phyloP scores from a whole-genome alignment of 2,329 filamentous ascomycete genomes.

The Nemania sp. region DNA sequence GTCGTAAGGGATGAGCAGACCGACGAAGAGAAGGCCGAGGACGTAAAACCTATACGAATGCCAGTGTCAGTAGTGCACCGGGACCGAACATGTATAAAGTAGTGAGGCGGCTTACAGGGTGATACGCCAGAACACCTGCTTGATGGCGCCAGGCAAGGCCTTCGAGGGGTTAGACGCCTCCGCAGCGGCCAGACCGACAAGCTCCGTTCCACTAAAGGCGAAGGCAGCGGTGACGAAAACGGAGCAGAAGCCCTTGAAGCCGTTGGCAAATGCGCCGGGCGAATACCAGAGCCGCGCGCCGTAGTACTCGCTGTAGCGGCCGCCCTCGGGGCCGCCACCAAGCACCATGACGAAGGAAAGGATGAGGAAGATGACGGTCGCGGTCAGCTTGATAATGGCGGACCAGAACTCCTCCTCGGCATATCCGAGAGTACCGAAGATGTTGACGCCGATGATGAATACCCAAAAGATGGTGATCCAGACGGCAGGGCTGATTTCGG shows the following conservation, averaged over 20 bases:
- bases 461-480: constrained; percentile 62
- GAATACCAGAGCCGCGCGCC: constrained; percentile 56
- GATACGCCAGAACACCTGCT: constrained; percentile 71
- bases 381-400: constrained; percentile 59
- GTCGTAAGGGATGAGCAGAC: constrained; percentile 52
- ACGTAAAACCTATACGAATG: constrained; percentile 51
- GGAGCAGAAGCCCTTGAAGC: constrained; percentile 74
- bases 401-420: constrained; percentile 66
- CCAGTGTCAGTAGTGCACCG: constrained; percentile 12
- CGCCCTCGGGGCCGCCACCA: constrained; percentile 61
- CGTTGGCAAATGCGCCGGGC: constrained; percentile 66
- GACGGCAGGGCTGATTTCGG: constrained; percentile 50
- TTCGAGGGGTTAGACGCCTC: constrained; percentile 73
- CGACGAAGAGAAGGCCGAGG: constrained; percentile 56
- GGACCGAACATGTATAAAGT: neutral
- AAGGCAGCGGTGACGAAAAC: constrained; percentile 77
- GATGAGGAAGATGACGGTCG: constrained; percentile 67
- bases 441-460: constrained; percentile 56
- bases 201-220: constrained; percentile 72
- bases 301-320: constrained; percentile 51
- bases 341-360: constrained; percentile 62
- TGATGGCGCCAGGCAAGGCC: constrained; percentile 78
- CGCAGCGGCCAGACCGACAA: constrained; percentile 75
- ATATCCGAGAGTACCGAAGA: constrained; percentile 61
- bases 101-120: constrained; percentile 44